Evolutionary conservation across 208 protist species (phyloP).

Genomic region (Leishmania arabica): DNA sequence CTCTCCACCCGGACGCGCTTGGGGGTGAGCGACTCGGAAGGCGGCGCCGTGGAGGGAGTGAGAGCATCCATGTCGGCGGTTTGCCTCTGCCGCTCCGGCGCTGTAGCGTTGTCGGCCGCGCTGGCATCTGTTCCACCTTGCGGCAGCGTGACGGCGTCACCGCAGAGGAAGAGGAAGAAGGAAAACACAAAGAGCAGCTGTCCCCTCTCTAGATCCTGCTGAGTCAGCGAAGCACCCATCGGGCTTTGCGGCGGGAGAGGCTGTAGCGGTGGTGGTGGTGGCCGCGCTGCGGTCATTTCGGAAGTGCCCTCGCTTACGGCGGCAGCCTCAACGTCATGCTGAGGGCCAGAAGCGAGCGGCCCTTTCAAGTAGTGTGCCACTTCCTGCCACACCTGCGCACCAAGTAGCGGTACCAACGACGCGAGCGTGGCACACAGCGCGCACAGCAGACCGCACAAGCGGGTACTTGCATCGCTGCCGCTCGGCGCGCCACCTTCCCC

Average conservation of each 20-base stretch:
- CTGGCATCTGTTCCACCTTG: background rate
- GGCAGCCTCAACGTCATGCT: background rate
- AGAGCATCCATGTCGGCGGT: too few species aligned
- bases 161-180: constrained; percentile 28
- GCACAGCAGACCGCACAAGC: constrained; percentile 34
- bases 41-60: background rate
- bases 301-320: background rate
- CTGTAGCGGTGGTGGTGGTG: background rate
- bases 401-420: constrained; percentile 42
- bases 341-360: constrained; percentile 7
- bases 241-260: background rate
- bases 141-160: constrained; percentile 15
- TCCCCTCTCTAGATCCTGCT: constrained; percentile 12
- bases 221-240: constrained; percentile 7
- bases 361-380: constrained; percentile 28
- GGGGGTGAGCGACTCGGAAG: background rate
- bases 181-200: constrained; percentile 26
- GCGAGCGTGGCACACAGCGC: constrained; percentile 48
- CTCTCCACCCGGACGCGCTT: constrained; percentile 18
- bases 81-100: background rate
- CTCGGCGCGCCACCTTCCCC: background rate
- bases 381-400: constrained; percentile 33
- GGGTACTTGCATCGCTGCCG: constrained; percentile 11
- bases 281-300: background rate
- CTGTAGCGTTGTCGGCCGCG: background rate